Conservation (phyloP, 2,329 filamentous ascomycete species). For the Colletotrichum sansevieriae region DNA sequence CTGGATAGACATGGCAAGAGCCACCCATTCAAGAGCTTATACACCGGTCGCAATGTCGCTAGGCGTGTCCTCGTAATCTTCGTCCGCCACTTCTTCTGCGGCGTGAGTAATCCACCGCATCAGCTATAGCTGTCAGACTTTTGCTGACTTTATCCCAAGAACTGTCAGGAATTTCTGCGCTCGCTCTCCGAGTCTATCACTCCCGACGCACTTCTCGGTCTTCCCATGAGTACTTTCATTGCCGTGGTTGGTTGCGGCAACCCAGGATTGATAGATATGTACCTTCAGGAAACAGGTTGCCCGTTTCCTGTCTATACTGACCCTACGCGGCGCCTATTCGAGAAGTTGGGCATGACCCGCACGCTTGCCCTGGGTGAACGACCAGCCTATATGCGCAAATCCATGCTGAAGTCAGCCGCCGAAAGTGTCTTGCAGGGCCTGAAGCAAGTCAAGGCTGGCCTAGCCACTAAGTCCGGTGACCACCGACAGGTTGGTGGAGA, state of each 20-base stretch:
- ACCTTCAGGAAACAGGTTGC: conserved; percentile 72
- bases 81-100: conserved; percentile 85
- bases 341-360: conserved; percentile 75
- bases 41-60: conserved; percentile 66
- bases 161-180: conserved; percentile 81
- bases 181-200: conserved; percentile 71
- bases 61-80: conserved; percentile 78
- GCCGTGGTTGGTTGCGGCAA: conserved; percentile 80
- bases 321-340: conserved; percentile 75
- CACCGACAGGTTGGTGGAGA: conserved; percentile 80
- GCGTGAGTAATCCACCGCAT: conserved; percentile 63
- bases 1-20: conserved; percentile 72
- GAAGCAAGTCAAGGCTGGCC: conserved; percentile 66
- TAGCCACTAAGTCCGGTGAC: conserved; percentile 74
- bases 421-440: conserved; percentile 71
- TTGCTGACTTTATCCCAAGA: conserved; percentile 59
- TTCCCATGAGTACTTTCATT: conserved; percentile 72
- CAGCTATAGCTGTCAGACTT: background rate
- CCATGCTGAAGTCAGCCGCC: conserved; percentile 63
- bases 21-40: conserved; percentile 73
- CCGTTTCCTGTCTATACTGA: conserved; percentile 84
- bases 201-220: conserved; percentile 61
- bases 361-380: conserved; percentile 70
- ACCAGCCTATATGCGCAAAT: conserved; percentile 74
- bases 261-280: conserved; percentile 75